Evolutionary conservation across 345 rosid species (phyloP).

Genomic region (Gynandropsis gynandra): DNA sequence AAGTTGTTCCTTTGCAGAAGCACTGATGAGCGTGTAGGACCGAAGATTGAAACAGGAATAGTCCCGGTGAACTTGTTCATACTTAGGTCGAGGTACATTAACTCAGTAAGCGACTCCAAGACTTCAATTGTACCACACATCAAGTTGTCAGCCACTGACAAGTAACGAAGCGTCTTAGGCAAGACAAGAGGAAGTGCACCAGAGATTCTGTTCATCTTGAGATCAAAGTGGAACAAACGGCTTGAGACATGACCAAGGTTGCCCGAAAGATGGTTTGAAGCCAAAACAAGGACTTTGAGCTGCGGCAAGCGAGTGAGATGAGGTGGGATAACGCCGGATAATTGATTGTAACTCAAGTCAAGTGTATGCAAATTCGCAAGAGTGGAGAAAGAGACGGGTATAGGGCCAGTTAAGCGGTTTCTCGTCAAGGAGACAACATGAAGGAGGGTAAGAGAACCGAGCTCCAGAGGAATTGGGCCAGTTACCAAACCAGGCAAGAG

Average conservation of each 20-base stretch:
- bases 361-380: slow-evolving; percentile 59
- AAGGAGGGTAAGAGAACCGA: slow-evolving; percentile 44
- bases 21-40: slow-evolving; percentile 43
- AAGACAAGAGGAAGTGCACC: slow-evolving; percentile 45
- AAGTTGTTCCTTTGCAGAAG: slow-evolving; percentile 84
- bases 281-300: slow-evolving; percentile 49
- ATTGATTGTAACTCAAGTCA: slow-evolving; percentile 67
- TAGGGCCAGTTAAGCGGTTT: slow-evolving; percentile 72
- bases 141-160: slow-evolving; percentile 48
- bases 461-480: slow-evolving; percentile 66
- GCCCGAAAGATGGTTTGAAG: slow-evolving; percentile 43
- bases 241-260: slow-evolving; percentile 30
- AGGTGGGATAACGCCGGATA: slow-evolving; percentile 54
- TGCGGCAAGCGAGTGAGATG: slow-evolving; percentile 32
- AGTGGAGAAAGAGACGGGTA: slow-evolving; percentile 47
- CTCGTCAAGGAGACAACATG: slow-evolving; percentile 61
- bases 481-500: slow-evolving; percentile 77
- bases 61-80: slow-evolving; percentile 67
- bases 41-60: slow-evolving; percentile 52
- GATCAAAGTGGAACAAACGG: slow-evolving; percentile 61
- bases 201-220: slow-evolving; percentile 42
- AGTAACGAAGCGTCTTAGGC: slow-evolving; percentile 63
- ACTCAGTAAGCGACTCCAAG: slow-evolving; percentile 37
- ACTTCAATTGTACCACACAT: slow-evolving; percentile 63
- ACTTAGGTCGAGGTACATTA: slow-evolving; percentile 69